A percentile compares a stretch with the other conserved stretches of the same genome.
These are phyloP conservation scores for Candida maesae DNA, from an alignment of 805 yeast genomes.

Conservation along the genomic window DNA sequence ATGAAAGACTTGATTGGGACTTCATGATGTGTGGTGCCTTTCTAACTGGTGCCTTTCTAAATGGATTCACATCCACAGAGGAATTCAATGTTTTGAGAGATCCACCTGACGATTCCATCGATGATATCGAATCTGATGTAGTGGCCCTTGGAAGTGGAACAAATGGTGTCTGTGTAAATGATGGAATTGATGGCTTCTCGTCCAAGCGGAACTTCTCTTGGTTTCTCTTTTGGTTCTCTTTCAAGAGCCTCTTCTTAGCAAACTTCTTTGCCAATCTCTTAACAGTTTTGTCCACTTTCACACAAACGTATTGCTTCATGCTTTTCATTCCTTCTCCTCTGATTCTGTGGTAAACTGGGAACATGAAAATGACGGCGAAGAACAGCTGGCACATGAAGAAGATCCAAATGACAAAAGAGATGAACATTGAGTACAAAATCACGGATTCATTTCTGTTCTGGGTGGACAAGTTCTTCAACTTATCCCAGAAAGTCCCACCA, in stretches of 20 bases:
- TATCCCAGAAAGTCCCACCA: conserved; percentile 31
- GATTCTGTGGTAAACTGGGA: conserved; percentile 48
- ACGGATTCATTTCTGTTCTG: conserved; percentile 63
- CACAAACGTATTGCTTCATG: conserved; percentile 59
- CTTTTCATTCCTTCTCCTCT: conserved; percentile 37
- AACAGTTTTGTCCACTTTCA: conserved; percentile 54
- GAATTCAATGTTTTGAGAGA: conserved; percentile 6
- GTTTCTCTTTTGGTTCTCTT: conserved; percentile 7
- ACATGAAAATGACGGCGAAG: conserved; percentile 48
- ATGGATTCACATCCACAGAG: conserved; percentile 1
- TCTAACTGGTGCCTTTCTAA: conserved; percentile 3
- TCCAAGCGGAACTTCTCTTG: conserved; percentile 1
- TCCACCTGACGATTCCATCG: conserved; percentile 3
- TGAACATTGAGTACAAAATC: conserved; percentile 70
- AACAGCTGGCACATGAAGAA: conserved; percentile 55
- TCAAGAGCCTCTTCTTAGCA: conserved; percentile 12
- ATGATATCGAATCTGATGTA: conserved; percentile 10
- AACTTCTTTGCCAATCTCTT: conserved; percentile 41
- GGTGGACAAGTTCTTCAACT: conserved; percentile 55
- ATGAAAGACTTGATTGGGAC: neutral
- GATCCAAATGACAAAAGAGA: conserved; percentile 72
- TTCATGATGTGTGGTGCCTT: conserved; percentile 1
- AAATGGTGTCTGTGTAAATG: neutral
- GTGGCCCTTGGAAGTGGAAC: conserved; percentile 4
- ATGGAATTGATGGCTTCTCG: conserved; percentile 10